phyloP scores from a whole-genome alignment of 2,329 filamentous ascomycete species.

The Didymella pinodella region DNA sequence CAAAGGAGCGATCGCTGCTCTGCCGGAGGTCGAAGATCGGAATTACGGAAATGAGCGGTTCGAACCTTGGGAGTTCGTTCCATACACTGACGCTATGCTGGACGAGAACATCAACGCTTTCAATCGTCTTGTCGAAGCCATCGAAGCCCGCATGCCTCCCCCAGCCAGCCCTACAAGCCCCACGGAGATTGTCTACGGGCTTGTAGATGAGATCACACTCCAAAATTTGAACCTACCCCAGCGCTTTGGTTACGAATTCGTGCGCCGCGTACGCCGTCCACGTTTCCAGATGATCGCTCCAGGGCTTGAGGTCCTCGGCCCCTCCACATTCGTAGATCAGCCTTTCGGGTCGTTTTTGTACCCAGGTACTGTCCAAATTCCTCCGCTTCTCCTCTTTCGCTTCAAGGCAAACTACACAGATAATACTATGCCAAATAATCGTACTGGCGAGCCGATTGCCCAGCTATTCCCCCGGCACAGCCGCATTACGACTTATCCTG shows the following conservation, averaged over 20 bases:
- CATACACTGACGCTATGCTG: conserved; percentile 2
- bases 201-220: neutral
- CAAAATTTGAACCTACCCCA: neutral
- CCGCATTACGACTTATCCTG: conserved; percentile 12
- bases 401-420: conserved; percentile 5
- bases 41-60: neutral
- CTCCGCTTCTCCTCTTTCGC: conserved; percentile 13
- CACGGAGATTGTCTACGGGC: neutral
- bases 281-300: conserved; percentile 1
- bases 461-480: conserved; percentile 4
- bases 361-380: neutral
- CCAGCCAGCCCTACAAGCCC: neutral
- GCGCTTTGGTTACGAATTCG: neutral
- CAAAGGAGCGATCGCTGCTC: neutral
- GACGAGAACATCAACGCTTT: neutral
- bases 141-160: conserved; percentile 5
- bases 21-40: conserved; percentile 1
- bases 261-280: neutral
- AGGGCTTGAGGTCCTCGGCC: neutral
- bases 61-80: neutral
- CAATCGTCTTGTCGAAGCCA: conserved; percentile 2
- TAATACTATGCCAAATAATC: neutral
- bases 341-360: conserved; percentile 2
- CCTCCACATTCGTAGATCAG: neutral
- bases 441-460: neutral